Percentiles rank a stretch among this genome's conserved stretches.
Conservation (phyloP, 306 rosid species). For the Pueraria montana region DNA sequence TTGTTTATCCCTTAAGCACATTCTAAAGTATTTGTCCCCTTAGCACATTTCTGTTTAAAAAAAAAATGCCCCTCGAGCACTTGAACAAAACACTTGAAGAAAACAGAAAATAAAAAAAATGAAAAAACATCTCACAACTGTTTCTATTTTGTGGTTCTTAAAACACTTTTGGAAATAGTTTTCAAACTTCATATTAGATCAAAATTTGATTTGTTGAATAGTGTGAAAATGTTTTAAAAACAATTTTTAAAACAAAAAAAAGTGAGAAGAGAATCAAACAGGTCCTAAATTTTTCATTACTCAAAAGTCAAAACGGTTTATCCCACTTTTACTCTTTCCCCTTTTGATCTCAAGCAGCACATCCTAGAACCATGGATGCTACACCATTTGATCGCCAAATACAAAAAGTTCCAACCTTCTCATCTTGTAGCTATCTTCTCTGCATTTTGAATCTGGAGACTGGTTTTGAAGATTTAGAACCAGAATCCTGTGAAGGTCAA, state of each 20-base stretch:
- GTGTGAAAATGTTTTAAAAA: background rate
- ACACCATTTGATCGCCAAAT: conserved; percentile 23
- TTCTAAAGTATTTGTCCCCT: background rate
- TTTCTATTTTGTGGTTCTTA: background rate
- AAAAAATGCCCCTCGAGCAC: background rate
- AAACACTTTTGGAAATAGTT: background rate
- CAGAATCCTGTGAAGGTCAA: conserved; percentile 57
- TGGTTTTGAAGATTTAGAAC: conserved; percentile 77
- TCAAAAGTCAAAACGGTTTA: conserved; percentile 20
- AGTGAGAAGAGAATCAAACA: no score
- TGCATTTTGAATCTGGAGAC: conserved; percentile 94
- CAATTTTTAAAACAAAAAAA: background rate
- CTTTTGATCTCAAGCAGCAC: conserved; percentile 39
- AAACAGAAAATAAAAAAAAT: no score
- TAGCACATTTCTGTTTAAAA: no score
- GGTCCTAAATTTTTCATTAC: background rate
- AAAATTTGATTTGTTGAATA: background rate
- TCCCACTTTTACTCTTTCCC: conserved; percentile 14
- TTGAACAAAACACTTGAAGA: background rate
- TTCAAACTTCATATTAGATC: no score
- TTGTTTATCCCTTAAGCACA: background rate
- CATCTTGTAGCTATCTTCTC: conserved; percentile 63
- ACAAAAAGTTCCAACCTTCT: conserved; percentile 32
- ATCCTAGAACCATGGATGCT: conserved; percentile 18
- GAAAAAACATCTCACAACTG: no score